Conservation (phyloP, 2,329 filamentous ascomycete species). For the Basipetospora chlamydospora region DNA sequence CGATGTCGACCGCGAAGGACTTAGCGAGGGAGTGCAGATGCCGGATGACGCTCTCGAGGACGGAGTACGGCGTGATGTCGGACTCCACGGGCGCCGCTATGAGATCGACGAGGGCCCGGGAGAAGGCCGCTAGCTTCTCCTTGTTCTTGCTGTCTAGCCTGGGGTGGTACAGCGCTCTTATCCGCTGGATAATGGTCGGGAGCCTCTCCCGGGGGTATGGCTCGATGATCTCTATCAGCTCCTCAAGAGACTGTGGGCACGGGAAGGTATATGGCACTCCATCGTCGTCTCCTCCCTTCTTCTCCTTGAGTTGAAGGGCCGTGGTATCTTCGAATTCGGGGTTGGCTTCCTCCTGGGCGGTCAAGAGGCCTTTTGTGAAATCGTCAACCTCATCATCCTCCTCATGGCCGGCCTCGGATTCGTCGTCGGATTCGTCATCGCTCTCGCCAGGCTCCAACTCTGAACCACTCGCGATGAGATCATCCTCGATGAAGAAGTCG, state of each 20-base stretch:
- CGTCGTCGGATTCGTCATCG: slow-evolving; percentile 45
- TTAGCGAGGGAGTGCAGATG: slow-evolving; percentile 90
- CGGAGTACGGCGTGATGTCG: slow-evolving; percentile 37
- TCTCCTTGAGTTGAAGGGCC: slow-evolving; percentile 18
- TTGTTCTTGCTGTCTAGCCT: slow-evolving; percentile 79
- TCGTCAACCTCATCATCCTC: slow-evolving; percentile 41
- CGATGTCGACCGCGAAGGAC: slow-evolving; percentile 65
- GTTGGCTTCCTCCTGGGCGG: slow-evolving; percentile 39
- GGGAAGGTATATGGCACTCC: slow-evolving; percentile 70
- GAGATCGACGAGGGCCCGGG: slow-evolving; percentile 49
- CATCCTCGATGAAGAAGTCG: slow-evolving; percentile 81
- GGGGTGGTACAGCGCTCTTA: slow-evolving; percentile 83
- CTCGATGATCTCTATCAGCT: slow-evolving; percentile 54
- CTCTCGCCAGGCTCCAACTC: too few relatives aligned
- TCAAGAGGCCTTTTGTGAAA: slow-evolving; percentile 55
- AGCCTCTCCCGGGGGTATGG: slow-evolving; percentile 49
- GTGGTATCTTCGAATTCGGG: slow-evolving; percentile 34
- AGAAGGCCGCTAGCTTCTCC: slow-evolving; percentile 57
- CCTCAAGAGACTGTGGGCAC: slow-evolving; percentile 65
- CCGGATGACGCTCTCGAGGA: slow-evolving; percentile 67
- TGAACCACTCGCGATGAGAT: slow-evolving; percentile 71
- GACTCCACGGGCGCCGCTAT: slow-evolving; percentile 31
- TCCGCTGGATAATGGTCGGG: slow-evolving; percentile 71
- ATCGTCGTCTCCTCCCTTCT: slow-evolving; percentile 30
- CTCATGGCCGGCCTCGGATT: slow-evolving; percentile 29